Conservation (phyloP, 257 asterid genomes). For the Scutellaria minor region DNA sequence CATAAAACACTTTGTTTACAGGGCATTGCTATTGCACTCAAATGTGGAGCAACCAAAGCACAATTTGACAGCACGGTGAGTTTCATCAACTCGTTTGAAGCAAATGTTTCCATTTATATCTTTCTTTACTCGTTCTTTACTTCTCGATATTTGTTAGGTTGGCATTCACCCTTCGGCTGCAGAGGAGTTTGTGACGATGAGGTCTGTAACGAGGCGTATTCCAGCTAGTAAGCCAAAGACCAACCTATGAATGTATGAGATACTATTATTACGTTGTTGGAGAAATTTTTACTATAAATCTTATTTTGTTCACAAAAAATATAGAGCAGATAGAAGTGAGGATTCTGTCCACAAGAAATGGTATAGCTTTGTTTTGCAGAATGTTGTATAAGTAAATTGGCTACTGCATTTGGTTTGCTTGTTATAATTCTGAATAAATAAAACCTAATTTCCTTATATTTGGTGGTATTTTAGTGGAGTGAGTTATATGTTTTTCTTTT, state of each 20-base stretch:
- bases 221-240: conserved; percentile 63
- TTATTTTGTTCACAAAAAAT: not conserved
- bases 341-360: not conserved
- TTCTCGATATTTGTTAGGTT: conserved; percentile 47
- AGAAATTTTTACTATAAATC: not conserved
- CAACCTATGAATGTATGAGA: conserved; percentile 35
- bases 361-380: not conserved
- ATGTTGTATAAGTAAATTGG: not conserved
- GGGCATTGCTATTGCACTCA: conserved; percentile 90
- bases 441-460: too few species aligned
- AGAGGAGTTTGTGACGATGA: conserved; percentile 89
- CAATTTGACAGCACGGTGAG: conserved; percentile 89
- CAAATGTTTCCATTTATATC: not conserved
- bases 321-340: conserved; percentile 7
- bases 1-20: conserved; percentile 26
- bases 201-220: conserved; percentile 61
- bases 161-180: conserved; percentile 95
- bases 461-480: too few species aligned
- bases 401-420: not conserved
- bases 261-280: conserved; percentile 9
- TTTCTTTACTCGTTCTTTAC: not conserved
- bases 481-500: too few species aligned
- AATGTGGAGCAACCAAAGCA: conserved; percentile 95
- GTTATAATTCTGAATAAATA: not conserved
- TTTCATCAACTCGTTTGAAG: conserved; percentile 17